Conservation (phyloP, 2,329 filamentous ascomycete species). For the Claviceps sp. region DNA sequence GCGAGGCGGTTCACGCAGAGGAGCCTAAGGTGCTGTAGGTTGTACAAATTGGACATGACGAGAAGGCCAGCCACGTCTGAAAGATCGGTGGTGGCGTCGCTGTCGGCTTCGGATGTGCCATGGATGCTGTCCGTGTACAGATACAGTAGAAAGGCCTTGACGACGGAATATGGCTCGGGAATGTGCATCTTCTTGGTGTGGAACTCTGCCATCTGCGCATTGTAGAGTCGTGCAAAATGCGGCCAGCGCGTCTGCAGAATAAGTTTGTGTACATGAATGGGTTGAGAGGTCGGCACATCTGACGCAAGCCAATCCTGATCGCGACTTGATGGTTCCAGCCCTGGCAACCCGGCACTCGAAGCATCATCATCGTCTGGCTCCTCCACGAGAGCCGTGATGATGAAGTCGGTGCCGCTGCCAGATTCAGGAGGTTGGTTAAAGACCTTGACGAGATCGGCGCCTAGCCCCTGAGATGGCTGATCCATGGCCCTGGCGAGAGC, state of each 20-base stretch:
- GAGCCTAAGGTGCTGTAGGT: constrained; percentile 83
- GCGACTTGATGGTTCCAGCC: constrained; percentile 26
- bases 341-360: constrained; percentile 36
- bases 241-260: constrained; percentile 94
- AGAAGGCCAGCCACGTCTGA: constrained; percentile 85
- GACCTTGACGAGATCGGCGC: constrained; percentile 69
- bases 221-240: constrained; percentile 85
- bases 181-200: constrained; percentile 97
- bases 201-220: constrained; percentile 91
- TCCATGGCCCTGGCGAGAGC: constrained; percentile 33
- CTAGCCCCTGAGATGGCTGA: constrained; percentile 54
- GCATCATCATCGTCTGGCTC: constrained; percentile 57
- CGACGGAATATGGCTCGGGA: constrained; percentile 85
- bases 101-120: constrained; percentile 31
- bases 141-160: constrained; percentile 90
- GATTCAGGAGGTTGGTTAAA: constrained; percentile 79
- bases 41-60: constrained; percentile 96
- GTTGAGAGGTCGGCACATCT: constrained; percentile 55
- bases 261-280: constrained; percentile 89
- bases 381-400: constrained; percentile 77
- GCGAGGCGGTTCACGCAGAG: constrained; percentile 83
- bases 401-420: constrained; percentile 80
- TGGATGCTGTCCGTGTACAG: constrained; percentile 91
- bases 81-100: constrained; percentile 64
- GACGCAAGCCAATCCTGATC: constrained; percentile 45